phyloP scores from a whole-genome alignment of 441 rosid species.

The Erodium moschatum region DNA sequence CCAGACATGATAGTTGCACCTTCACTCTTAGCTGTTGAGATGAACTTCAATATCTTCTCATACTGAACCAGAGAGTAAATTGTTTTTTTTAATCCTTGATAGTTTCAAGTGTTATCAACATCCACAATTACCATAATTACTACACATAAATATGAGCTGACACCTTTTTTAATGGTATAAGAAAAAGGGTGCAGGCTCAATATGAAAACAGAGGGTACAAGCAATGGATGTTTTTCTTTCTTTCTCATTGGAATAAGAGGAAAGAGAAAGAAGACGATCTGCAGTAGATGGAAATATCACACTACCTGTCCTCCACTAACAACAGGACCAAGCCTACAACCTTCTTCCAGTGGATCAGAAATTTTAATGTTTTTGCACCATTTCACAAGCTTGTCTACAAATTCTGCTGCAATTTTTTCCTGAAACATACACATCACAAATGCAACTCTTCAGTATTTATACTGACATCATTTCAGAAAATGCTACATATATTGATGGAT shows the following conservation, averaged over 20 bases:
- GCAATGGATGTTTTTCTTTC: neutral
- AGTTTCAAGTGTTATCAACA: neutral
- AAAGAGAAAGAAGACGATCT: neutral
- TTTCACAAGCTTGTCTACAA: slow-evolving; percentile 64
- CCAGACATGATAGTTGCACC: slow-evolving; percentile 83
- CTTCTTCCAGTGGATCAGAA: slow-evolving; percentile 88
- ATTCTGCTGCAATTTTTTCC: slow-evolving; percentile 70
- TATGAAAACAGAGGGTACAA: too few species aligned
- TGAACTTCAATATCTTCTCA: slow-evolving; percentile 60
- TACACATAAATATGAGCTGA: too few species aligned
- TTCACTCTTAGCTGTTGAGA: slow-evolving; percentile 71
- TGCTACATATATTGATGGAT: neutral
- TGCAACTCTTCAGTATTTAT: neutral
- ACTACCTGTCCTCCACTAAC: slow-evolving; percentile 70
- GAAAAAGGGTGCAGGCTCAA: too few species aligned
- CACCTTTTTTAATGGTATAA: neutral
- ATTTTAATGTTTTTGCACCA: slow-evolving; percentile 80
- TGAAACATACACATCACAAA: slow-evolving; percentile 27
- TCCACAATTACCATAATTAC: neutral
- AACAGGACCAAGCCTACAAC: slow-evolving; percentile 90
- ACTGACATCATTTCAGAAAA: neutral
- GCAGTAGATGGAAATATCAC: slow-evolving; percentile 1
- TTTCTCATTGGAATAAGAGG: neutral
- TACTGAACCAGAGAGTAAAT: slow-evolving; percentile 41
- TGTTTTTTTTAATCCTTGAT: neutral